Conservation (phyloP, 2,329 filamentous ascomycete species). For the Sphaerulina vaccinii region DNA sequence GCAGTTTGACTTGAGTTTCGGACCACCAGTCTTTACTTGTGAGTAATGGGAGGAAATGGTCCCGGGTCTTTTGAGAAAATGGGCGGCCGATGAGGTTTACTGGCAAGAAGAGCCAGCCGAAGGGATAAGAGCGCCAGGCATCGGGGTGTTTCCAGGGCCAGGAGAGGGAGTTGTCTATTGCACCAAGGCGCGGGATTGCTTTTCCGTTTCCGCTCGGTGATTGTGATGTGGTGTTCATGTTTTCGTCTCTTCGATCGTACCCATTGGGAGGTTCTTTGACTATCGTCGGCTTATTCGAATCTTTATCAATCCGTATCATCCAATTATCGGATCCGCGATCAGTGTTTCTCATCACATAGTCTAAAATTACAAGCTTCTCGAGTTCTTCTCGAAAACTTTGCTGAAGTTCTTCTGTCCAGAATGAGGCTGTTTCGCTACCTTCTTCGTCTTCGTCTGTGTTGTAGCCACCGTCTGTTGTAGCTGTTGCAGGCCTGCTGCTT, state of each 20-base stretch:
- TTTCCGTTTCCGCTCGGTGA: conserved; percentile 38
- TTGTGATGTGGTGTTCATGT: conserved; percentile 68
- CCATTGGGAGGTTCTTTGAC: conserved; percentile 74
- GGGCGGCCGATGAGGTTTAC: conserved; percentile 94
- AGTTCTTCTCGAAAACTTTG: conserved; percentile 92
- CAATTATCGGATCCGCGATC: conserved; percentile 96
- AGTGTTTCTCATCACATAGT: conserved; percentile 99
- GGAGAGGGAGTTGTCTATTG: conserved; percentile 95
- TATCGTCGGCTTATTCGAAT: conserved; percentile 78
- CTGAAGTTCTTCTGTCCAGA: conserved; percentile 85
- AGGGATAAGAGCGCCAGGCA: conserved; percentile 88
- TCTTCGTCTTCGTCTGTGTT: conserved; percentile 34
- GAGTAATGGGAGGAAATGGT: conserved; percentile 92
- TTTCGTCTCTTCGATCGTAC: conserved; percentile 60
- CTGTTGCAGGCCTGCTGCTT: conserved; percentile 41
- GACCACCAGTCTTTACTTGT: conserved; percentile 97
- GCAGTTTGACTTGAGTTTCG: conserved; percentile 83
- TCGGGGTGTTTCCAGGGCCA: conserved; percentile 99
- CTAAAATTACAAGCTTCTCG: conserved; percentile 93
- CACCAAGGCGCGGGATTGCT: conserved; percentile 73
- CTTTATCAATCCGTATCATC: conserved; percentile 97
- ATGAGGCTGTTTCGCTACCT: conserved; percentile 47
- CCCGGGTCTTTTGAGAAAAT: conserved; percentile 88
- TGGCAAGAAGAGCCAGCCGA: conserved; percentile 96
- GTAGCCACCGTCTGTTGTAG: conserved; percentile 53